Evolutionary conservation across 2,329 filamentous ascomycete species (phyloP).

Genomic region (Epichloe glyceriae): DNA sequence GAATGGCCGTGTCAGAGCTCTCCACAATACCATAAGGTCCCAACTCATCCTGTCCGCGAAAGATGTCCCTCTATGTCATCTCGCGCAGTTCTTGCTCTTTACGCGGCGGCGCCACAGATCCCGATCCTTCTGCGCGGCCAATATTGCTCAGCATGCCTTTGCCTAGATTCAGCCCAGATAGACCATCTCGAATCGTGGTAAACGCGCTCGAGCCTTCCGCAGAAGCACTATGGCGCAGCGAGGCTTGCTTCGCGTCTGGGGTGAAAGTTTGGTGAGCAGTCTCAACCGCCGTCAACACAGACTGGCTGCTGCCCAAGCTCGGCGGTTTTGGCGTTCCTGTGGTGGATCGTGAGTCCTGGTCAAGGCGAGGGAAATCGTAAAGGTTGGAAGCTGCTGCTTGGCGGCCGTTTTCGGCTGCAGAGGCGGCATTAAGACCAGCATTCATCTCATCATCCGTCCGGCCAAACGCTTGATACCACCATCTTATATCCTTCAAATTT

Average conservation of each 20-base stretch:
- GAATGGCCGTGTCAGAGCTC: slow-evolving; percentile 14
- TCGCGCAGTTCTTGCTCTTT: slow-evolving; percentile 31
- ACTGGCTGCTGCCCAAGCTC: slow-evolving; percentile 28
- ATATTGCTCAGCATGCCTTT: slow-evolving; percentile 28
- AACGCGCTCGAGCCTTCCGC: slow-evolving; percentile 32
- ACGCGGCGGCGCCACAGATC: slow-evolving; percentile 12
- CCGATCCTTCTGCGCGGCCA: slow-evolving; percentile 14
- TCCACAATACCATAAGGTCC: slow-evolving; percentile 21
- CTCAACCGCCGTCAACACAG: slow-evolving; percentile 47
- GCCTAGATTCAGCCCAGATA: slow-evolving; percentile 35
- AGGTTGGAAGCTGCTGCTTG: slow-evolving; percentile 23
- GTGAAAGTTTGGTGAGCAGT: slow-evolving; percentile 40
- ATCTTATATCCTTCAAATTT: slow-evolving; percentile 61
- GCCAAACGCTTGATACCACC: slow-evolving; percentile 87
- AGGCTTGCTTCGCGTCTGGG: slow-evolving; percentile 21
- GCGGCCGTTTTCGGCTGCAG: slow-evolving; percentile 33
- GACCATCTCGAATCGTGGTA: slow-evolving; percentile 33
- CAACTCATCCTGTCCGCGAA: slow-evolving; percentile 15
- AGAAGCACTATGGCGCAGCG: slow-evolving; percentile 31
- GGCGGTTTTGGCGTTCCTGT: slow-evolving; percentile 25
- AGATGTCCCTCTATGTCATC: slow-evolving; percentile 33
- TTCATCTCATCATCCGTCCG: slow-evolving; percentile 92
- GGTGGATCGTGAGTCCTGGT: slow-evolving; percentile 11
- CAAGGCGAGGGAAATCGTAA: slow-evolving; percentile 15
- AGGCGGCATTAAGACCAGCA: slow-evolving; percentile 42